Base-by-base conservation (phyloP, 176 grass and related monocot species). In the Oryza nivara region DNA sequence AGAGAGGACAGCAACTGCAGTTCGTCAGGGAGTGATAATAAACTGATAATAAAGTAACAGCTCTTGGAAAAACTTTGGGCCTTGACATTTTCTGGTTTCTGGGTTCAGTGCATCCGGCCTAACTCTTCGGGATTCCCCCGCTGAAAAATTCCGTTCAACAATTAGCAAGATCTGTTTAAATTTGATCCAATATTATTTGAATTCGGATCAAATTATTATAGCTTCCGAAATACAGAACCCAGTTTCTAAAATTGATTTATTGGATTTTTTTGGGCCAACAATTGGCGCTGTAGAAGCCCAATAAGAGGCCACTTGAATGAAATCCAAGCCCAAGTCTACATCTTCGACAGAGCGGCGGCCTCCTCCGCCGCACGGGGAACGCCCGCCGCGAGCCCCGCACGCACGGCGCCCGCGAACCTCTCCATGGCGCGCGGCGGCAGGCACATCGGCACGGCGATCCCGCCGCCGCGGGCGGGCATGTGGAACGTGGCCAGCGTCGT, bases 371-470 rank as follows among this genome's bases (percentile, higher is more conserved):
- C 43, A 46, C 58, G 3, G 41, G 70, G 17, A 74, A 6, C 17
- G 40, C 8, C 70, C 70, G 46, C 43, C 11, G 16, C 12, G 26
- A 65, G 52, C 70, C 22, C 70, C 43, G 58, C 49, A 14, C 28
- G 25, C 22, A 85, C 68, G 34, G 61, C 36, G 15, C 10, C 30
- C 20, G 15, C 20, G 9, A 89, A 75, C 58, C n/a, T 65, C 43
- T 80, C 82, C 87, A 89, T 85, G 66, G 75, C 82, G 1, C 0
- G 25, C 0, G 44, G 70, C 63, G 82, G 76, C 32, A 85, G 56
- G 46, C 82, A 66, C 69, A 89, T 70, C 17, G 88, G 88, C n/a
- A 89, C 76, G 30, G 71, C 69, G 83, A 85, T 80, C n/a, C 76
- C 87, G 0, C 78, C 71, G 5, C 44, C 70, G 9, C 10, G 19